These are phyloP conservation scores for Ophiocordyceps robertsii DNA, from an alignment of 2,329 filamentous ascomycete species.

Conservation along the genomic window DNA sequence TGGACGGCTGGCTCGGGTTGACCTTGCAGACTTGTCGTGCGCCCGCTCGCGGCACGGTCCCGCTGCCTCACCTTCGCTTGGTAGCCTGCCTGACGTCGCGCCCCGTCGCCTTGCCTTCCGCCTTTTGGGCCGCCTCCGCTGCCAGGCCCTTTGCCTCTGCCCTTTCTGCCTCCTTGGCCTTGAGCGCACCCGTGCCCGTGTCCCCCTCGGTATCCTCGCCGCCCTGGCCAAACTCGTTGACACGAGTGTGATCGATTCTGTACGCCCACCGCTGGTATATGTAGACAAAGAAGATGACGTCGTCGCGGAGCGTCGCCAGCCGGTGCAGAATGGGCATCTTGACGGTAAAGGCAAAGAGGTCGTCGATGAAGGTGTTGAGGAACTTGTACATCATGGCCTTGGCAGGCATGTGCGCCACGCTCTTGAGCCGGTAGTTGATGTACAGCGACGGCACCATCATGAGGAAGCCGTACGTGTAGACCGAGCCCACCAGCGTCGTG, in stretches of 20 bases:
- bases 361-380: conserved; percentile 97
- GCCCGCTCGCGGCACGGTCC: no score
- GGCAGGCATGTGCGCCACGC: conserved; percentile 90
- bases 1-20: no score
- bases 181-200: conserved; percentile 15
- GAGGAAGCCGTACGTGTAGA: conserved; percentile 96
- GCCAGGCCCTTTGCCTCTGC: conserved; percentile 27
- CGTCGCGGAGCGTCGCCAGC: conserved; percentile 82
- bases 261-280: conserved; percentile 91
- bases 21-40: no score
- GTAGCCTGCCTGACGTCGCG: conserved; percentile 31
- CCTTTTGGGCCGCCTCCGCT: conserved; percentile 22
- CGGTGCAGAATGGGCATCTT: conserved; percentile 96
- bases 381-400: conserved; percentile 98
- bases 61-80: conserved; percentile 23
- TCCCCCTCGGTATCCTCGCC: conserved; percentile 65
- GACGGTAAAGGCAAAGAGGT: conserved; percentile 96
- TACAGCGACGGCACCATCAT: conserved; percentile 98
- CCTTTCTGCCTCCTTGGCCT: conserved; percentile 17
- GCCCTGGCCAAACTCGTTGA: conserved; percentile 97
- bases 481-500: conserved; percentile 83
- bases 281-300: conserved; percentile 97
- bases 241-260: conserved; percentile 76
- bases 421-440: conserved; percentile 97
- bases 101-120: conserved; percentile 33